Evolutionary conservation across 257 asterid species (phyloP).

Genomic region (Fraxinus excelsior): DNA sequence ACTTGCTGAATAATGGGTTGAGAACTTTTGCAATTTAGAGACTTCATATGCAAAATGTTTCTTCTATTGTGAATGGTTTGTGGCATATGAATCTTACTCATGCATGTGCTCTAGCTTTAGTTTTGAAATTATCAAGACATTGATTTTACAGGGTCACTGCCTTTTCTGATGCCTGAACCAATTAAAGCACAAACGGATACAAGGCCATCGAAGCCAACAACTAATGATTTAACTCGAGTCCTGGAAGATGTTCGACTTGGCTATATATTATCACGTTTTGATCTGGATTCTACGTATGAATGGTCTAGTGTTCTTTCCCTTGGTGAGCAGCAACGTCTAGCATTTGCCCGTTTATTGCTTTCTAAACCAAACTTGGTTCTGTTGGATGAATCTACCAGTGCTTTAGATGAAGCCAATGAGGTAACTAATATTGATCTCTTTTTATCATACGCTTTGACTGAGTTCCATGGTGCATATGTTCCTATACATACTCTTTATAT

Average conservation of each 20-base stretch:
- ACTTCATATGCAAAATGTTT: background rate
- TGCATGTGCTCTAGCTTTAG: slow-evolving; percentile 21
- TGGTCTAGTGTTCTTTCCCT: slow-evolving; percentile 89
- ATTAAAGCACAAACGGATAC: slow-evolving; percentile 27
- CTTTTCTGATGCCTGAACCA: slow-evolving; percentile 41
- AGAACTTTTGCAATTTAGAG: background rate
- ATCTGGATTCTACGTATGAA: slow-evolving; percentile 59
- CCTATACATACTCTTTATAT: background rate
- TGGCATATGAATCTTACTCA: slow-evolving; percentile 2
- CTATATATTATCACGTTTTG: slow-evolving; percentile 56
- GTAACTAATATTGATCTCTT: slow-evolving; percentile 34
- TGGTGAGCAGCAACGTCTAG: slow-evolving; percentile 90
- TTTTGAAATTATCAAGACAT: slow-evolving; percentile 6
- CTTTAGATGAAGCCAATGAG: slow-evolving; percentile 86
- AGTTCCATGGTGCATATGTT: background rate
- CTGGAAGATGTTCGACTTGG: slow-evolving; percentile 70
- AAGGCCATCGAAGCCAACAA: slow-evolving; percentile 54
- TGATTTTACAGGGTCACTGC: slow-evolving; percentile 48
- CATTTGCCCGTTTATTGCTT: slow-evolving; percentile 79
- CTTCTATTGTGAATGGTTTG: background rate
- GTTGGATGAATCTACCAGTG: slow-evolving; percentile 86
- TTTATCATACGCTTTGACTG: background rate
- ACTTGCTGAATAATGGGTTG: background rate
- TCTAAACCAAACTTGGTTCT: slow-evolving; percentile 66
- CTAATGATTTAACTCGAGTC: slow-evolving; percentile 57